These are phyloP conservation scores for Scutellaria baicalensis DNA, from an alignment of 257 asterid species.

Conservation along the genomic window DNA sequence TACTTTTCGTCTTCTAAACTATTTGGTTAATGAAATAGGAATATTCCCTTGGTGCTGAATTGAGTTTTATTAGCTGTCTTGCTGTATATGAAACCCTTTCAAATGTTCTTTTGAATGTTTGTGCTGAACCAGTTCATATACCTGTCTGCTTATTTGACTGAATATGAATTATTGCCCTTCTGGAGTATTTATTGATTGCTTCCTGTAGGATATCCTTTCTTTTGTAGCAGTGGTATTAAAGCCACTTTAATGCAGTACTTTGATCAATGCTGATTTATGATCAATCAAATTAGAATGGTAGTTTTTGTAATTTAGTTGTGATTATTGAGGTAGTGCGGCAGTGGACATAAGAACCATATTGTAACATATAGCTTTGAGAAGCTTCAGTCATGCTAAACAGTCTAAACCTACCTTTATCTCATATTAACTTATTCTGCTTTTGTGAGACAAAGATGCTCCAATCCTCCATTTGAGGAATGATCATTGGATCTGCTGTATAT, in stretches of 20 bases:
- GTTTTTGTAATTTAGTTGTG: neutral
- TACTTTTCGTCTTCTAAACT: neutral
- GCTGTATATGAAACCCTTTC: neutral
- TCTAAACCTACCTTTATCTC: neutral
- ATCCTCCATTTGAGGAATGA: neutral
- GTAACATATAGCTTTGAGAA: neutral
- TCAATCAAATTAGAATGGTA: neutral
- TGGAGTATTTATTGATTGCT: neutral
- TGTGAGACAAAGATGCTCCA: neutral
- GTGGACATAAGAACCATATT: neutral
- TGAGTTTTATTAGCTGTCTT: neutral
- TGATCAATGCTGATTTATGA: neutral
- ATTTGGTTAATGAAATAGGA: neutral
- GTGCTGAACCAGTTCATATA: neutral
- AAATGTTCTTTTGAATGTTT: neutral
- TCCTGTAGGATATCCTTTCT: neutral
- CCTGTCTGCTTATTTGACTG: neutral
- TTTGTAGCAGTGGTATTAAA: neutral
- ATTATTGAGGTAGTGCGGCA: too few relatives aligned
- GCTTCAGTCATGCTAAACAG: neutral
- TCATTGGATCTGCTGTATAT: neutral
- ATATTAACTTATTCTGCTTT: neutral
- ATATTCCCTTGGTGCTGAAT: neutral
- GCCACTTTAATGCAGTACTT: neutral
- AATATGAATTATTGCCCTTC: neutral